Percentiles rank a stretch among this genome's conserved stretches.
phyloP scores from a whole-genome alignment of 2,329 filamentous ascomycete species.

The Parascedosporium putredinis region DNA sequence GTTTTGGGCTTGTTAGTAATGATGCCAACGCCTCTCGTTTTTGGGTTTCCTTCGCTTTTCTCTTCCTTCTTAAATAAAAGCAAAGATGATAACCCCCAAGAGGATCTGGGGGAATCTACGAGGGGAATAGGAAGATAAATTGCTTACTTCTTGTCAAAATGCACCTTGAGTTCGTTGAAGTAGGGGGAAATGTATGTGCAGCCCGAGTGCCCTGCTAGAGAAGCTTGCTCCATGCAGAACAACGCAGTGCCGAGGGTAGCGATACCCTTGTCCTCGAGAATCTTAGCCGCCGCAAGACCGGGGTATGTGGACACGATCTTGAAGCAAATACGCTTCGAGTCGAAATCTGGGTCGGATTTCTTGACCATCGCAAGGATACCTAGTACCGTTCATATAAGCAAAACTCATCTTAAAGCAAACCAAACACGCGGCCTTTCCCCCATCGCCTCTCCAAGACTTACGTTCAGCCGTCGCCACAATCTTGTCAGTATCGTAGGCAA shows the following conservation, averaged over 20 bases:
- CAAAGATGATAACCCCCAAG: slow-evolving; percentile 5
- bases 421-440: too few relatives aligned
- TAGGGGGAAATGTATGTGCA: slow-evolving; percentile 57
- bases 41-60: neutral
- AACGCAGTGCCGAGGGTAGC: slow-evolving; percentile 52
- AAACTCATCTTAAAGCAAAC: too few relatives aligned
- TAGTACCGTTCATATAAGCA: slow-evolving; percentile 16
- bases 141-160: slow-evolving; percentile 40
- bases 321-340: slow-evolving; percentile 43
- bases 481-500: slow-evolving; percentile 37
- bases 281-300: slow-evolving; percentile 47
- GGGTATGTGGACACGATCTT: slow-evolving; percentile 56
- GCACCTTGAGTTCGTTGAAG: slow-evolving; percentile 54
- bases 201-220: slow-evolving; percentile 43
- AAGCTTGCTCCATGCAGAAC: slow-evolving; percentile 51
- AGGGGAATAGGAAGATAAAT: neutral
- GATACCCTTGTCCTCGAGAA: slow-evolving; percentile 42
- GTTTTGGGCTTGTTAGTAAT: neutral
- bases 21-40: too few relatives aligned
- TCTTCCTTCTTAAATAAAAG: neutral
- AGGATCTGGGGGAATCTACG: neutral
- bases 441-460: slow-evolving; percentile 19
- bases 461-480: slow-evolving; percentile 40
- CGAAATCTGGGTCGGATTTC: slow-evolving; percentile 30
- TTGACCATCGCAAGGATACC: slow-evolving; percentile 40